These are phyloP conservation scores for Cynanchum wilfordii DNA, from an alignment of 257 asterid species.

Conservation along the genomic window DNA sequence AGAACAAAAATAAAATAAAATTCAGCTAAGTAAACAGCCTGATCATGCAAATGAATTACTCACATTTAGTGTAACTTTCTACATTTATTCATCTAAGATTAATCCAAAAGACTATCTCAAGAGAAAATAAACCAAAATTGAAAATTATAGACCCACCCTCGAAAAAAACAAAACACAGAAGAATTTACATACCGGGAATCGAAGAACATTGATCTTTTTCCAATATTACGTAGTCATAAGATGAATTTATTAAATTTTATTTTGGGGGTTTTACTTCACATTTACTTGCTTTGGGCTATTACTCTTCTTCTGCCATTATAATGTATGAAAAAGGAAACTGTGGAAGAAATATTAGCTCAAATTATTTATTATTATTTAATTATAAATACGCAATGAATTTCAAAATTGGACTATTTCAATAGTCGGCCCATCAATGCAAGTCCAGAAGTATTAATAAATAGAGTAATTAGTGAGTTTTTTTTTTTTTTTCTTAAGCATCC, in stretches of 20 bases:
- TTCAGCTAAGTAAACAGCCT: not conserved
- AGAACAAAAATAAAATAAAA: not conserved
- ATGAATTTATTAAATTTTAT: not conserved
- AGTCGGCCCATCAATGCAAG: not conserved
- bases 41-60: not conserved
- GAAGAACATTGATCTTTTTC: not conserved
- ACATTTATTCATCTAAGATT: not conserved
- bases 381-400: not conserved
- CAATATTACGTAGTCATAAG: not conserved
- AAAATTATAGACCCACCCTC: not conserved
- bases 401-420: not conserved
- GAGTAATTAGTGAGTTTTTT: no score
- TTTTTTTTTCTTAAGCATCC: no score
- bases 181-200: not conserved
- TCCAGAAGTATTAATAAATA: no score
- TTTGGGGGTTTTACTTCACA: not conserved
- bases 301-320: not conserved
- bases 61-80: not conserved
- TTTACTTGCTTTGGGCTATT: not conserved
- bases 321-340: not conserved
- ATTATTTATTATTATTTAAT: no score
- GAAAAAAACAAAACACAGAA: not conserved
- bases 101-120: not conserved
- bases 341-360: no score
- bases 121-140: not conserved